Conservation (phyloP, 2,329 filamentous ascomycete species). For the Xylaria sp. region DNA sequence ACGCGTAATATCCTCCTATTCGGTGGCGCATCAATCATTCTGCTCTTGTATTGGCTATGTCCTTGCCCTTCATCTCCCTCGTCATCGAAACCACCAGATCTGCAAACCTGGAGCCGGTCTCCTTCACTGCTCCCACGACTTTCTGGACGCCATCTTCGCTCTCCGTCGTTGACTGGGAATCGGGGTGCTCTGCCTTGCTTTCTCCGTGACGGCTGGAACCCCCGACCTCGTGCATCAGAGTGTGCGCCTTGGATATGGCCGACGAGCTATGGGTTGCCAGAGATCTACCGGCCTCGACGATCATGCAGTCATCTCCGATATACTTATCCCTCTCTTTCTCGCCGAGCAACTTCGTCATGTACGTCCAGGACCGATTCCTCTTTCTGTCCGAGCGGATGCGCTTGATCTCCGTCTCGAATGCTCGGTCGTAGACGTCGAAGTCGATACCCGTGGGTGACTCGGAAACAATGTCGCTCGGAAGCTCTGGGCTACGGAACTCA, state of each 20-base stretch:
- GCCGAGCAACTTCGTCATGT: slow-evolving; percentile 60
- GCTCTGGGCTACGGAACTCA: slow-evolving; percentile 50
- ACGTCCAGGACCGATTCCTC: slow-evolving; percentile 55
- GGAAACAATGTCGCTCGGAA: slow-evolving; percentile 66
- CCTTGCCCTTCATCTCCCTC: slow-evolving; percentile 41
- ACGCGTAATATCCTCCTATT: background rate
- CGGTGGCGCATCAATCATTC: slow-evolving; percentile 12
- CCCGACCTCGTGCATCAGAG: slow-evolving; percentile 31
- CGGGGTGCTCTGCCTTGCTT: slow-evolving; percentile 16
- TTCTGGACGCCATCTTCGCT: slow-evolving; percentile 35
- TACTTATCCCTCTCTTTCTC: slow-evolving; percentile 55
- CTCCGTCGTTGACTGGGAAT: slow-evolving; percentile 18
- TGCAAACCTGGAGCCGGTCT: slow-evolving; percentile 46
- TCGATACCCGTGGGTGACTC: slow-evolving; percentile 88
- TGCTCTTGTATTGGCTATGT: slow-evolving; percentile 24
- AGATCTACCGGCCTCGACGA: slow-evolving; percentile 50
- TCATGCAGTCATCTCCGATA: slow-evolving; percentile 52
- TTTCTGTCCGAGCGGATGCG: slow-evolving; percentile 53
- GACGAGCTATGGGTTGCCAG: slow-evolving; percentile 36
- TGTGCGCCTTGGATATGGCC: slow-evolving; percentile 32
- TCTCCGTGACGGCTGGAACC: slow-evolving; percentile 23
- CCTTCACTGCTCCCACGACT: slow-evolving; percentile 40
- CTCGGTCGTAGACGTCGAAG: slow-evolving; percentile 87
- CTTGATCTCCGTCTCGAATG: slow-evolving; percentile 84
- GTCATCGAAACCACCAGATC: slow-evolving; percentile 48